Conservation (phyloP, 2,329 filamentous ascomycete genomes). For the Claviceps maximensis region DNA sequence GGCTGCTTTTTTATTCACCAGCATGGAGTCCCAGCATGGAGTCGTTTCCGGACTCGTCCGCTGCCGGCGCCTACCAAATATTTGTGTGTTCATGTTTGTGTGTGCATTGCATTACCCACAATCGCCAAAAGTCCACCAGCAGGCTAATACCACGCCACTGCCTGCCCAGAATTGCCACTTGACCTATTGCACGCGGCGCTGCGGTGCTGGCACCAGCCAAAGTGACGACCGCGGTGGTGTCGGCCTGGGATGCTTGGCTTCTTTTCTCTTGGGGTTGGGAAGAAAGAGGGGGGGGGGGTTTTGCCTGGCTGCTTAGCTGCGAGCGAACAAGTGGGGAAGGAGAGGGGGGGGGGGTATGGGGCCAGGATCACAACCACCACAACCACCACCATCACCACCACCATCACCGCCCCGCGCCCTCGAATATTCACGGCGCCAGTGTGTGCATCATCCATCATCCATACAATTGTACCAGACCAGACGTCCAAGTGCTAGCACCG, state of each 20-base stretch:
- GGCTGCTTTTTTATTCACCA: slow-evolving; percentile 9
- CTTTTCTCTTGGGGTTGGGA: slow-evolving; percentile 1
- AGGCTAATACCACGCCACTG: neutral
- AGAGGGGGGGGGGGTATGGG: neutral
- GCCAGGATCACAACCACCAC: neutral
- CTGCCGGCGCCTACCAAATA: neutral
- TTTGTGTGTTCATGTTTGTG: neutral
- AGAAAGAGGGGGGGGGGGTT: neutral
- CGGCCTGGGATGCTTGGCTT: slow-evolving; percentile 7
- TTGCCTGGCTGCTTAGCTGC: slow-evolving; percentile 1
- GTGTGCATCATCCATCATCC: too few relatives aligned
- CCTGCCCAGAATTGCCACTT: neutral
- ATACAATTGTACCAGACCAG: neutral
- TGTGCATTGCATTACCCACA: slow-evolving; percentile 3
- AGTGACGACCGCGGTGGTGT: neutral
- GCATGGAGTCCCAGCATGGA: neutral
- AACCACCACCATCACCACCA: neutral
- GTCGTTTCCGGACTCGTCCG: slow-evolving; percentile 4
- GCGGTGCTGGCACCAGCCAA: neutral
- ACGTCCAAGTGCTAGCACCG: neutral
- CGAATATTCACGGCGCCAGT: neutral
- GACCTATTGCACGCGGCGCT: neutral
- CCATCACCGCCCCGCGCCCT: neutral
- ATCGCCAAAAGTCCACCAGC: neutral
- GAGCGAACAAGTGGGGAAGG: slow-evolving; percentile 11